Evolutionary conservation across 768 basidiomycete species (phyloP).

Genomic region (Kwoniella bestiolae): DNA sequence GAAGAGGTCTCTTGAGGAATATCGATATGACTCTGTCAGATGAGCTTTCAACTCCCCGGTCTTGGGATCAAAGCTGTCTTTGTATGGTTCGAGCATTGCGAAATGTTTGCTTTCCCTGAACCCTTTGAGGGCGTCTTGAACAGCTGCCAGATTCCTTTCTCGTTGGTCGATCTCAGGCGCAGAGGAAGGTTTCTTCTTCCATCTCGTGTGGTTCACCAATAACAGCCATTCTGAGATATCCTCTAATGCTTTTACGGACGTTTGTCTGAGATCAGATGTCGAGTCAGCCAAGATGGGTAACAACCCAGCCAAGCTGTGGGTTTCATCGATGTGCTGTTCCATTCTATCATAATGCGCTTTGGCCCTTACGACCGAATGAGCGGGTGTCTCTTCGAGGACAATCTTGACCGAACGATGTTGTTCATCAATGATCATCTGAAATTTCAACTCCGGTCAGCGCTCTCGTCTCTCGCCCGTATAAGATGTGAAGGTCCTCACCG

Average conservation of each 20-base stretch:
- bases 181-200: slow-evolving; percentile 33
- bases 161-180: slow-evolving; percentile 28
- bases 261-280: slow-evolving; percentile 42
- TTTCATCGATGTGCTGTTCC: slow-evolving; percentile 34
- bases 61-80: slow-evolving; percentile 55
- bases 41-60: slow-evolving; percentile 36
- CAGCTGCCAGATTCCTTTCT: slow-evolving; percentile 31
- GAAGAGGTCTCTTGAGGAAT: slow-evolving; percentile 60
- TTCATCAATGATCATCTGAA: slow-evolving; percentile 34
- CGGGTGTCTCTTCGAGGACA: slow-evolving; percentile 10
- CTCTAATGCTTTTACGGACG: slow-evolving; percentile 35
- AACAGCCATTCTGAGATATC: slow-evolving; percentile 53
- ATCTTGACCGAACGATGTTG: slow-evolving; percentile 19
- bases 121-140: slow-evolving; percentile 30
- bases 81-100: slow-evolving; percentile 61
- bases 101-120: slow-evolving; percentile 54
- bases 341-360: slow-evolving; percentile 15
- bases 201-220: slow-evolving; percentile 47
- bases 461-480: not conserved
- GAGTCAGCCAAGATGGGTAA: slow-evolving; percentile 50
- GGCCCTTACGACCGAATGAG: slow-evolving; percentile 10
- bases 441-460: not conserved
- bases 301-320: slow-evolving; percentile 42
- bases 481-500: slow-evolving; percentile 35
- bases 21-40: slow-evolving; percentile 17